Base-by-base conservation (phyloP, 129 eudicot genomes). In the Lactuca sativa region DNA sequence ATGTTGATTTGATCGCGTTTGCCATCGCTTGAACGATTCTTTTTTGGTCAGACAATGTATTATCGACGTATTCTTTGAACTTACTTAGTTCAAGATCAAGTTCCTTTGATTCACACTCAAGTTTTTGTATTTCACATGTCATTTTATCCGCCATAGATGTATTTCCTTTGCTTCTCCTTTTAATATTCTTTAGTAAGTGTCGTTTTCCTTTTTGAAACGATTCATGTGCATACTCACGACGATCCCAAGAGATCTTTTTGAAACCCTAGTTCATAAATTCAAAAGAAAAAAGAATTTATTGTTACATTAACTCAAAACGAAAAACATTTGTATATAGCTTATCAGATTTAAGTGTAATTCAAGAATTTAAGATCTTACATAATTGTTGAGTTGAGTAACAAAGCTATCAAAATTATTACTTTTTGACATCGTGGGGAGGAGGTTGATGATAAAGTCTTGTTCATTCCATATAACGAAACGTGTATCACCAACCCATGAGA, bases 141-240 rank as follows among this genome's bases (percentile, higher is more conserved):
- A 61, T 2, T 56, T 55, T 64, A 5, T 40, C 72, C 13, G 30
- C 21, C 21, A 34, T 49, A 13, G 62, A 62, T 13, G 21, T 0
- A 17, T 18, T 62, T 49, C 9, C 36, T 21, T 51, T 72, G 53
- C 48, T 72, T 61, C 69, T 49, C 13, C 59, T 72, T 54, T 61
- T 72, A 30, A 51, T 48, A 47, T 72, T 30, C 31, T 48, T 62
- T 9, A 72, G 13, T 62, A 72, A 61, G 32, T 62, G 69, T 0
- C 60, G 69, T 51, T 72, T 41, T 65, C 72, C 78, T 59, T 65
- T 55, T 56, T 74, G 71, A 30, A 74, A 74, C 66, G 66, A 74
- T 48, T 40, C 36, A 56, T 74, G 58, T 56, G 78, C 72, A 43
- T 74, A 74, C 56, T 56, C 73, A 0, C 59, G 78, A 64, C 51